Base-by-base conservation (phyloP, 2,329 filamentous ascomycete species). In the Fusarium nurragi region DNA sequence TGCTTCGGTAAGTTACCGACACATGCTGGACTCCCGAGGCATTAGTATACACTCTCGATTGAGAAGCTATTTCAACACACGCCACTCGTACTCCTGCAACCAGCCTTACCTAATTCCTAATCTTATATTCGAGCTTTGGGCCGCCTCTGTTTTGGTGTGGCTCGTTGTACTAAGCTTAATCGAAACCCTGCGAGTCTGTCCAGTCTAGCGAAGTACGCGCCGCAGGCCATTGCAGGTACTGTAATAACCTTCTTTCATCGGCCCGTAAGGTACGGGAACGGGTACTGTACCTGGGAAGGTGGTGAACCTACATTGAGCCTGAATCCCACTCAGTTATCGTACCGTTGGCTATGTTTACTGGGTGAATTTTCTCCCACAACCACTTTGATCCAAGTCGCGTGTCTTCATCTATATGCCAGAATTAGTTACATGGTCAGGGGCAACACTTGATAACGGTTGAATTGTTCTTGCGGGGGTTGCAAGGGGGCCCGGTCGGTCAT, bases 401-500 rank as follows among this genome's bases (percentile, higher is more conserved):
- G 36, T 57, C 28, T 32, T 36, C 40, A 44, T 21, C 12, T 13
- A 19, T 44, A 19, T 22, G 28, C 54, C 21, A 51, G 22, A 59
- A 48, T 38, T 23, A 43, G 32, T 45, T 49, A 19, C 41, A 57
- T 60, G 51, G 59, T 45, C 56, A 53, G 62, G 63, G 63, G 51
- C 52, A 18, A 45, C 21, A 40, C 32, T 60, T 46, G 55, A 60
- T 54, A 60, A 60, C 56, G 30, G 21, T 62, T 47, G 28, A 54
- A 54, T 50, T 43, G 32, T 30, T 44, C 45, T 48, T 54, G 65
- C 54, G 60, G 65, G 52, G 63, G 26, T 52, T 51, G 39, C 65
- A 63, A 64, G 67, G 63, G 51, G 54, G 38, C 51, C 46, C 40
- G 50, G 53, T 49, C 68, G 68, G 68, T 51, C 65, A 70, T 69